Base-by-base conservation (phyloP, 2,329 filamentous ascomycete genomes). In the Sclerotinia borealis region DNA sequence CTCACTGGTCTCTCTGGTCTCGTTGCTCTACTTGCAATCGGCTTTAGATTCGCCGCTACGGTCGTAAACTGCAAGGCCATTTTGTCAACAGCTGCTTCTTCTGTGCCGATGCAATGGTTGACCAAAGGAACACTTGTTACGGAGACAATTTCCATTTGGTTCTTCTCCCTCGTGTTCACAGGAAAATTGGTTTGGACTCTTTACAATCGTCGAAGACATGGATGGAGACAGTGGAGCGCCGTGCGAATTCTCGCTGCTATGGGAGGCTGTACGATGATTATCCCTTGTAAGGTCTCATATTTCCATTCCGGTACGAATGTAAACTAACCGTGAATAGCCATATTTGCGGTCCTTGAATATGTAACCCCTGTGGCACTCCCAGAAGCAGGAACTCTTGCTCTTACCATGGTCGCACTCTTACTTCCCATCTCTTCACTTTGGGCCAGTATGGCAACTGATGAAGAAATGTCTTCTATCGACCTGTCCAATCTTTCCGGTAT, bases 191-290 rank as follows among this genome's bases (percentile, higher is more conserved):
- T 80, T 8, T 77, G 80, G 66, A 84, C 85, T 8, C 80, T 89
- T 39, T 72, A 77, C 10, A 77, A 82, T 66, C 81, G 87, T 27
- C 80, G 77, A 61, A 78, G 77, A 68, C 76, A 89, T 65, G 84
- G 85, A 1, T 77, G 88, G 70, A 79, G 77, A 62, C 80, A 84
- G 61, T 88, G 87, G 70, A 84, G 85, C 11, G 83, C 85, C 1
- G 85, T 89, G 79, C 84, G 87, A 68, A 81, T 87, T 63, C 83
- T 89, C 65, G 87, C 87, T 72, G 81, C 88, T 69, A 87, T 88
- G 81, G 83, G 85, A 54, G 85, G 83, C 66, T 86, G 88, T 75
- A 88, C 86, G 1, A 79, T 90, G 79, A 71, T 86, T 39, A 77
- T 89, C 66, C 87, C 87, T 72, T 81, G 86, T 87, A 77, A 75